Base-by-base conservation (phyloP, 352 stramenopile genomes). In the Lagenidium sp. region DNA sequence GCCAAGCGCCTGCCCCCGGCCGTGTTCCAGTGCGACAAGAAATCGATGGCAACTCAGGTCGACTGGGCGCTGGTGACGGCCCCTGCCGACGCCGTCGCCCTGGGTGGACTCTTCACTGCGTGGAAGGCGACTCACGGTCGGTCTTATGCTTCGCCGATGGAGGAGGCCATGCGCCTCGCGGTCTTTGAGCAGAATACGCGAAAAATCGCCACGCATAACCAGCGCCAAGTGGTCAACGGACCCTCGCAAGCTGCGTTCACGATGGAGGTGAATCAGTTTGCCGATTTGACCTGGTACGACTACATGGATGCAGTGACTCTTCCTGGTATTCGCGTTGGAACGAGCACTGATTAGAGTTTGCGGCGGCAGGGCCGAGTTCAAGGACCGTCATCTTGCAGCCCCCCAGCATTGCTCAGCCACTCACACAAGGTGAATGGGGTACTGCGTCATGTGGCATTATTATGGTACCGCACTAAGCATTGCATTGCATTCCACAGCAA, bases 181-280 rank as follows among this genome's bases (percentile, higher is more conserved):
- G 66, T 85, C 24, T 91, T 91, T 38, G 52, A 69, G 39, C 42
- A 59, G 13, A 91, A 88, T 41, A 69, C 68, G 12, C 63, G 54
- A n/a, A 50, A 66, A 15, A 65, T 91, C n/a, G 73, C 66, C 2
- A 34, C 34, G 15, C 79, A 91, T 56, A 91, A 91, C 48, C 50
- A 34, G 24, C 53, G 61, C n/a, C n/a, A n/a, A n/a, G n/a, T n/a
- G n/a, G n/a, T n/a, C n/a, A n/a, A n/a, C n/a, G n/a, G n/a, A n/a
- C n/a, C n/a, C n/a, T 31, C 44, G 12, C 44, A 63, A 47, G 63
- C 44, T 28, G 65, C 54, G 31, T 90, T 82, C 53, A 73, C 62
- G 0, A 69, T 90, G 63, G 74, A 85, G 53, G 57, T 87, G 6
- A 90, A 90, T 50, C 37, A 77, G 47, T 90, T 90, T 57, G 78